Evolutionary conservation across 2,329 filamentous ascomycete genomes (phyloP).

Genomic region (Didymella exigua): DNA sequence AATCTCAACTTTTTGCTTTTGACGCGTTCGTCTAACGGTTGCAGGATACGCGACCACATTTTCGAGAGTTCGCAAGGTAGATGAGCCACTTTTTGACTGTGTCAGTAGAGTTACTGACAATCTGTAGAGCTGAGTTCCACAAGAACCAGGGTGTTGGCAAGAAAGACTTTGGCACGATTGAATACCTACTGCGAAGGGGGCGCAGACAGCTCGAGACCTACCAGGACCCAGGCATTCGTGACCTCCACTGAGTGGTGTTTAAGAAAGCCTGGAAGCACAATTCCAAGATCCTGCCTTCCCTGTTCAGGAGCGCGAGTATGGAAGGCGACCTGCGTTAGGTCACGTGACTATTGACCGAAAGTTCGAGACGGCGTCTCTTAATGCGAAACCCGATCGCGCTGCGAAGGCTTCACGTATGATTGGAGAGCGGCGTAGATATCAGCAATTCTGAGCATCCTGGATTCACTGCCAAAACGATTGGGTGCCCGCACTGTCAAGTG

Average conservation of each 20-base stretch:
- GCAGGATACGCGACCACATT: conserved; percentile 65
- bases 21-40: conserved; percentile 13
- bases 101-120: background rate
- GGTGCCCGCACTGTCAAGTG: conserved; percentile 11
- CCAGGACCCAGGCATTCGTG: conserved; percentile 78
- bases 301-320: background rate
- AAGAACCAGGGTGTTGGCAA: conserved; percentile 73
- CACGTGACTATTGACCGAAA: conserved; percentile 22
- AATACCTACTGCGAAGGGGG: conserved; percentile 83
- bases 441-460: background rate
- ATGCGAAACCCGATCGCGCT: background rate
- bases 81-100: background rate
- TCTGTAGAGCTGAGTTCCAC: conserved; percentile 72
- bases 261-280: conserved; percentile 10
- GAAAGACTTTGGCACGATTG: conserved; percentile 84
- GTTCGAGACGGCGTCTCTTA: background rate
- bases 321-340: background rate
- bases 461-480: background rate
- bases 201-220: conserved; percentile 81
- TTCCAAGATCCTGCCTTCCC: background rate
- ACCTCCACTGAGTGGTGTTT: conserved; percentile 47
- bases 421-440: background rate
- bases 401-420: background rate
- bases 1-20: background rate
- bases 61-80: conserved; percentile 68